A percentile compares a stretch with the other conserved stretches of the same genome.
phyloP scores from a whole-genome alignment of 192 early-diverging fungal genomes.

The Coemansia sp. region DNA sequence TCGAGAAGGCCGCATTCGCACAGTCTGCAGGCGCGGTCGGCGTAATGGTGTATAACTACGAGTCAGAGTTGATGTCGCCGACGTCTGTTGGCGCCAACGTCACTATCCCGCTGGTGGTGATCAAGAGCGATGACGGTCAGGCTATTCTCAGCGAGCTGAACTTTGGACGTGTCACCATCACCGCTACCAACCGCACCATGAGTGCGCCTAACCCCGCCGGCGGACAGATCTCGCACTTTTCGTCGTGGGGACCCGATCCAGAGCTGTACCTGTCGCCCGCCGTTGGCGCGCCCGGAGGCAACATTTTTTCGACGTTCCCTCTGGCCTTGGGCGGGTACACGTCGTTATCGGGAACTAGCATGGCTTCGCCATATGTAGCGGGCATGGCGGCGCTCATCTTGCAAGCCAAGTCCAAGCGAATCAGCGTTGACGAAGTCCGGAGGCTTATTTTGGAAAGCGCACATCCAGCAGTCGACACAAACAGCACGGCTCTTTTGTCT shows the following conservation, averaged over 20 bases:
- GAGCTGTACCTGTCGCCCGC: conserved; percentile 71
- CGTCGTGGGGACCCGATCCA: conserved; percentile 73
- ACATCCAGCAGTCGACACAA: conserved; percentile 31
- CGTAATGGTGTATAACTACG: conserved; percentile 68
- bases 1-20: conserved; percentile 63
- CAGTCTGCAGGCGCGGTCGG: conserved; percentile 65
- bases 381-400: conserved; percentile 55
- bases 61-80: conserved; percentile 46
- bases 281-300: conserved; percentile 65
- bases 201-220: conserved; percentile 56
- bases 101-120: conserved; percentile 62
- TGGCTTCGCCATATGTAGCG: conserved; percentile 67
- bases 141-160: conserved; percentile 57
- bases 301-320: conserved; percentile 67
- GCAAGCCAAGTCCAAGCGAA: conserved; percentile 37
- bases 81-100: conserved; percentile 47
- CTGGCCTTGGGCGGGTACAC: conserved; percentile 61
- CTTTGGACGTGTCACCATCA: conserved; percentile 38
- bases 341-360: conserved; percentile 66
- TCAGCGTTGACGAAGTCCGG: conserved; percentile 37
- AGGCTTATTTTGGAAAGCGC: conserved; percentile 52
- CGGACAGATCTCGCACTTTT: conserved; percentile 71
- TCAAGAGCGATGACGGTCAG: conserved; percentile 59
- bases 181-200: conserved; percentile 57
- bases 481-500: conserved; percentile 46